phyloP scores from a whole-genome alignment of 2,329 filamentous ascomycete species.

The Orbilia javanica region DNA sequence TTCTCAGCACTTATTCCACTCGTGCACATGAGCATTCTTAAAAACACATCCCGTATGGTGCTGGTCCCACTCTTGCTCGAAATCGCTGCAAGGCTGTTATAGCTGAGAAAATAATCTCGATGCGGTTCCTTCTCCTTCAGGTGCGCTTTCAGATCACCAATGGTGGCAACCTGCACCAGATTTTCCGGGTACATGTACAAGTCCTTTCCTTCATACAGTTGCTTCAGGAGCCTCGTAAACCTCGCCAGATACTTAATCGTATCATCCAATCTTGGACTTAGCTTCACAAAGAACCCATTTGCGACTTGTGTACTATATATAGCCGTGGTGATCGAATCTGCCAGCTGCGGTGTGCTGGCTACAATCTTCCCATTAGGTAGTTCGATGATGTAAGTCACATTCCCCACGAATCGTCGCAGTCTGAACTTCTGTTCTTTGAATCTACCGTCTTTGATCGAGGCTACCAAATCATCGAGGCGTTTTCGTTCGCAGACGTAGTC shows the following conservation, averaged over 20 bases:
- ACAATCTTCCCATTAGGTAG: constrained; percentile 64
- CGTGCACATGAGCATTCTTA: constrained; percentile 89
- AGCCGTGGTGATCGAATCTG: constrained; percentile 76
- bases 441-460: constrained; percentile 83
- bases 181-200: constrained; percentile 76
- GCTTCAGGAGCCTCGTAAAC: constrained; percentile 77
- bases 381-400: constrained; percentile 83
- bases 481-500: constrained; percentile 87
- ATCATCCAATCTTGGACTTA: constrained; percentile 80
- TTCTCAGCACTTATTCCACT: constrained; percentile 81
- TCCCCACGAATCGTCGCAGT: constrained; percentile 77
- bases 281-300: constrained; percentile 82
- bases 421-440: constrained; percentile 89
- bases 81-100: constrained; percentile 77
- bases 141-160: constrained; percentile 73
- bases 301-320: constrained; percentile 83
- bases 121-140: constrained; percentile 70
- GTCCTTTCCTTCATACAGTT: constrained; percentile 71
- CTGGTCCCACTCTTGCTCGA: constrained; percentile 81
- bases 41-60: constrained; percentile 78
- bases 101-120: constrained; percentile 74
- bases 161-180: constrained; percentile 75
- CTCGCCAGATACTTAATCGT: constrained; percentile 80
- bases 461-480: constrained; percentile 81
- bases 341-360: constrained; percentile 20